phyloP scores from a whole-genome alignment of 352 stramenopile species.

The Thalassiosira mediterranea region DNA sequence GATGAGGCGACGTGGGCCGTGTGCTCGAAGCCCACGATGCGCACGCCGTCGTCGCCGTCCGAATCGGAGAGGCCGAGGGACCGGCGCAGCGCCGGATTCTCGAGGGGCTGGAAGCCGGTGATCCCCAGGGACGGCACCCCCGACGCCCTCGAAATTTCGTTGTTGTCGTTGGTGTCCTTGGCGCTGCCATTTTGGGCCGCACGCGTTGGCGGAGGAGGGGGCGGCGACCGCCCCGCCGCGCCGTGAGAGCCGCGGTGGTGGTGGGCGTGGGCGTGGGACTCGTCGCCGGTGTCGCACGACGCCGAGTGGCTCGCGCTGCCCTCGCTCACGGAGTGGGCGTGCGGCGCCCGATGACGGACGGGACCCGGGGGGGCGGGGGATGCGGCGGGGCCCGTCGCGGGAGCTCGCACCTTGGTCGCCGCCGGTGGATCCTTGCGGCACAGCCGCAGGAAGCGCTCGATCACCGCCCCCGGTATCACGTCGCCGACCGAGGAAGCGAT shows the following conservation, averaged over 20 bases:
- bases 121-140: conserved; percentile 44
- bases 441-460: not conserved
- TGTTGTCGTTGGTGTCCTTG: not conserved
- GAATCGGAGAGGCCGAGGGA: conserved; percentile 41
- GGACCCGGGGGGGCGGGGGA: too few species aligned
- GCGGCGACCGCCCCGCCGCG: too few species aligned
- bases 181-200: too few species aligned
- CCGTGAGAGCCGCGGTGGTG: too few species aligned
- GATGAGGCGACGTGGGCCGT: not conserved
- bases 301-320: conserved; percentile 2
- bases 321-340: not conserved
- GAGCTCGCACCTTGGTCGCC: too few species aligned
- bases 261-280: too few species aligned
- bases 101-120: conserved; percentile 37
- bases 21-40: conserved; percentile 44
- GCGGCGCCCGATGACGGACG: too few species aligned
- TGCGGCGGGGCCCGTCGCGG: too few species aligned
- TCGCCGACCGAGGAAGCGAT: not conserved
- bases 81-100: conserved; percentile 41
- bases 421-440: not conserved
- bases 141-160: not conserved
- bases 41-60: conserved; percentile 31
- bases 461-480: not conserved
- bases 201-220: too few species aligned
- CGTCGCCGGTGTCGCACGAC: conserved; percentile 1